These are phyloP conservation scores for Backusella liffmaniae DNA, from an alignment of 192 early-diverging fungal genomes.

Conservation along the genomic window DNA sequence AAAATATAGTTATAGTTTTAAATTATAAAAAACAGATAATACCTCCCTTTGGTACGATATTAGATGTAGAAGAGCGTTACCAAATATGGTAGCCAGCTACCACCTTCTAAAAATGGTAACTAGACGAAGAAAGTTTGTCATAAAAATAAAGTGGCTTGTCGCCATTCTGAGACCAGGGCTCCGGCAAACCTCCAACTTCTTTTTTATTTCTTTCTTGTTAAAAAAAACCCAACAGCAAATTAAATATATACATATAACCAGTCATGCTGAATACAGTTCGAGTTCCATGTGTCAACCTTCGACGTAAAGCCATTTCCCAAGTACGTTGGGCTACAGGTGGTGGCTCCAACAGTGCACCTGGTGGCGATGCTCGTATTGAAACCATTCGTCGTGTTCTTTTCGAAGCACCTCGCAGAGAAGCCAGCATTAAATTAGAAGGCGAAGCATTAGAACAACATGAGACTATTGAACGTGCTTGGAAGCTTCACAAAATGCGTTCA, in stretches of 20 bases:
- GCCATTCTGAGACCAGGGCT: neutral
- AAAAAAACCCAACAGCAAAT: neutral
- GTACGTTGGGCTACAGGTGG: neutral
- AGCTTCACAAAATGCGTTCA: constrained; percentile 52
- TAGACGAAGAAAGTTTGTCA: neutral
- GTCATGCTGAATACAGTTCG: constrained; percentile 12
- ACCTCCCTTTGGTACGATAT: no score
- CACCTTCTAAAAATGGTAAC: neutral
- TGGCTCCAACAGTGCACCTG: constrained; percentile 29
- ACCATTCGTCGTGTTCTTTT: constrained; percentile 73
- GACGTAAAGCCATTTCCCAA: neutral
- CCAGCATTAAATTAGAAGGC: constrained; percentile 33
- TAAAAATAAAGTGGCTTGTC: neutral
- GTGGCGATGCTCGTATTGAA: constrained; percentile 61
- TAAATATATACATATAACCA: neutral
- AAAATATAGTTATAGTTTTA: no score
- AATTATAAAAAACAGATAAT: no score
- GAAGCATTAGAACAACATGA: constrained; percentile 64
- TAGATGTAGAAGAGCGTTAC: neutral
- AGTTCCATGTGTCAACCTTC: neutral
- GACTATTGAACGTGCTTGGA: constrained; percentile 73
- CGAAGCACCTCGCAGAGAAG: constrained; percentile 48
- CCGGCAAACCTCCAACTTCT: neutral
- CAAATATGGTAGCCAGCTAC: neutral
- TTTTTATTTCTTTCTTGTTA: neutral